A percentile compares a stretch with the other conserved stretches of the same genome.
Conservation (phyloP, 2,329 filamentous ascomycete genomes). For the Plenodomus lindquistii region DNA sequence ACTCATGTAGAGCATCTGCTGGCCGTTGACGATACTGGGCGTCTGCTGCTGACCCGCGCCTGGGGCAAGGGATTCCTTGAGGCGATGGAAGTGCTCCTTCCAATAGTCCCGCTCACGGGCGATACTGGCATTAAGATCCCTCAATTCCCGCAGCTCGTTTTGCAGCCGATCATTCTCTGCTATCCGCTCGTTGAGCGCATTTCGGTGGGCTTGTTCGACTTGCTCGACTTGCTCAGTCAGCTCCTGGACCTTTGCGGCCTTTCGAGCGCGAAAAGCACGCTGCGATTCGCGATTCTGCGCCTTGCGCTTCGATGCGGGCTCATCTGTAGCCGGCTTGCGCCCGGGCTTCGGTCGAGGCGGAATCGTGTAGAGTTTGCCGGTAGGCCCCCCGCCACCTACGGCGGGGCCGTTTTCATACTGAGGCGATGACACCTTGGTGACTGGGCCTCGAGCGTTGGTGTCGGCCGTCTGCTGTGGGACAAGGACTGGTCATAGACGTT, state of each 20-base stretch:
- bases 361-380: slow-evolving; percentile 43
- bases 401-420: slow-evolving; percentile 27
- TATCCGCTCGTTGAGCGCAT: slow-evolving; percentile 16
- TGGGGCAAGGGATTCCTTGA: slow-evolving; percentile 1
- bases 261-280: slow-evolving; percentile 83
- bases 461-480: slow-evolving; percentile 11
- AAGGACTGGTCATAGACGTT: slow-evolving; percentile 13
- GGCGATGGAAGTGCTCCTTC: slow-evolving; percentile 9
- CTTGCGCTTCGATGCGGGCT: slow-evolving; percentile 89
- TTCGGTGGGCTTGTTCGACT: slow-evolving; percentile 17
- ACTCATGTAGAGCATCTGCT: not conserved
- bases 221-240: slow-evolving; percentile 51
- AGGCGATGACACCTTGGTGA: slow-evolving; percentile 33
- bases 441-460: slow-evolving; percentile 8
- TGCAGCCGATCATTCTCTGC: slow-evolving; percentile 12
- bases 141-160: slow-evolving; percentile 3
- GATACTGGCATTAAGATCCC: not conserved
- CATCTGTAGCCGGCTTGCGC: slow-evolving; percentile 90
- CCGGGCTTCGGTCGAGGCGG: slow-evolving; percentile 66
- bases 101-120: slow-evolving; percentile 17
- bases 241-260: slow-evolving; percentile 80
- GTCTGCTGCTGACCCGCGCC: slow-evolving; percentile 1
- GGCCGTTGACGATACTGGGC: slow-evolving; percentile 8
- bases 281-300: slow-evolving; percentile 93
- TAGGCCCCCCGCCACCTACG: slow-evolving; percentile 43